A percentile compares a stretch with the other conserved stretches of the same genome.
Conservation (phyloP, 2,329 filamentous ascomycete species). For the Phaeosphaeriaceae sp. region DNA sequence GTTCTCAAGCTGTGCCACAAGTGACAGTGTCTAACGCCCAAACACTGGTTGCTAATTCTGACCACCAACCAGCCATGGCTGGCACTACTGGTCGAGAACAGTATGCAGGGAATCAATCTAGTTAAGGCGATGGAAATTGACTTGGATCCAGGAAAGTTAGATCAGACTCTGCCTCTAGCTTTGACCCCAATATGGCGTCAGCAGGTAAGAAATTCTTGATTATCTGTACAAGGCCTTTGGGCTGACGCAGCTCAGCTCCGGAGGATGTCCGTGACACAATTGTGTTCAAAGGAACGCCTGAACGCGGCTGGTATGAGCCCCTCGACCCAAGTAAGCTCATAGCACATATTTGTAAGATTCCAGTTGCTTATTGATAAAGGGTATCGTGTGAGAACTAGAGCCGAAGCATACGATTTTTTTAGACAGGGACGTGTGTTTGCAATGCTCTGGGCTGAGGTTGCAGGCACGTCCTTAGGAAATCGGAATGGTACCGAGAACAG, state of each 20-base stretch:
- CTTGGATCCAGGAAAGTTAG: neutral
- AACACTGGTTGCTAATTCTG: no score
- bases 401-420: conserved; percentile 27
- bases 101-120: neutral
- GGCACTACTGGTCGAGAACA: no score
- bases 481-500: neutral
- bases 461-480: conserved; percentile 5
- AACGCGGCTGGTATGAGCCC: conserved; percentile 8
- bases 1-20: neutral
- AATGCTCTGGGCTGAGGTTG: conserved; percentile 25
- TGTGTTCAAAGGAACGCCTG: conserved; percentile 4
- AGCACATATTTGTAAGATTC: neutral
- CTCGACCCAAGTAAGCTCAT: conserved; percentile 12
- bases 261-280: neutral
- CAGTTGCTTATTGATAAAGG: conserved; percentile 1
- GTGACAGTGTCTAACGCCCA: no score
- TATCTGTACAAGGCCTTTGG: no score
- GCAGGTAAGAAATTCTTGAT: no score
- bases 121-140: neutral
- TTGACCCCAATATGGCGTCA: conserved; percentile 9
- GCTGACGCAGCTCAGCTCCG: no score
- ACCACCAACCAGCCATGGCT: no score
- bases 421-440: conserved; percentile 26
- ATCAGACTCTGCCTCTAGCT: conserved; percentile 6
- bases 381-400: conserved; percentile 23